Conservation (phyloP, 2,329 filamentous ascomycete species). For the Boeremia lycopersici region DNA sequence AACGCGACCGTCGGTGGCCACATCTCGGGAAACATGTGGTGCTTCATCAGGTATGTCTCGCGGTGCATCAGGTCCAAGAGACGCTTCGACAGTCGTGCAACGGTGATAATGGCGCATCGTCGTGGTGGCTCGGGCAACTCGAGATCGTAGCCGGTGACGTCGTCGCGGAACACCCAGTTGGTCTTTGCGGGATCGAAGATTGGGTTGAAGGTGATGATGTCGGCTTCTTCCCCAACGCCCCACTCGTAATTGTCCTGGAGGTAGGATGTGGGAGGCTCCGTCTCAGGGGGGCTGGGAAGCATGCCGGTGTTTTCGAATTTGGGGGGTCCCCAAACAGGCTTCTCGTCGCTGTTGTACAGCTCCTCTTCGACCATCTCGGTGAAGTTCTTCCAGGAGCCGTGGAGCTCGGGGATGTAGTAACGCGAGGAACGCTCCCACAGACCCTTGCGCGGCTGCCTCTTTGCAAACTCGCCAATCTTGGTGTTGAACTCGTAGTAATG, state of each 20-base stretch:
- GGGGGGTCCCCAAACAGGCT: constrained; percentile 69
- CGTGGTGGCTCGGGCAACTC: constrained; percentile 66
- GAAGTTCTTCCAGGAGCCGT: constrained; percentile 73
- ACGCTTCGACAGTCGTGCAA: constrained; percentile 73
- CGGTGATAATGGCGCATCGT: constrained; percentile 78
- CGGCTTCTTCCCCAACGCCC: constrained; percentile 77
- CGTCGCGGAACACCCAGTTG: constrained; percentile 72
- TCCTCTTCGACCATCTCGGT: constrained; percentile 67
- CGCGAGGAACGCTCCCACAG: constrained; percentile 76
- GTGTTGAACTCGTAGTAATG: constrained; percentile 83
- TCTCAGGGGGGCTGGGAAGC: constrained; percentile 65
- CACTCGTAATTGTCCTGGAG: constrained; percentile 72
- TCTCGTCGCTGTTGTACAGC: constrained; percentile 54
- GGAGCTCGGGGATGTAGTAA: constrained; percentile 72
- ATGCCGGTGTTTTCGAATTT: constrained; percentile 57
- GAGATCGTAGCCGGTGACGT: constrained; percentile 70
- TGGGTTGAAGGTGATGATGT: constrained; percentile 76
- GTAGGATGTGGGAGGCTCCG: constrained; percentile 64
- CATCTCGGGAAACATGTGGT: constrained; percentile 79
- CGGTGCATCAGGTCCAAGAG: constrained; percentile 78
- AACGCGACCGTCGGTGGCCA: constrained; percentile 74
- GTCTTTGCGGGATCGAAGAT: constrained; percentile 77
- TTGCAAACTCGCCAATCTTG: constrained; percentile 67
- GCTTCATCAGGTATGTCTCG: constrained; percentile 74
- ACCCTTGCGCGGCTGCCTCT: constrained; percentile 71